phyloP scores from a whole-genome alignment of 1,284 basidiomycete genomes.

The Ceratobasidium theobromae region DNA sequence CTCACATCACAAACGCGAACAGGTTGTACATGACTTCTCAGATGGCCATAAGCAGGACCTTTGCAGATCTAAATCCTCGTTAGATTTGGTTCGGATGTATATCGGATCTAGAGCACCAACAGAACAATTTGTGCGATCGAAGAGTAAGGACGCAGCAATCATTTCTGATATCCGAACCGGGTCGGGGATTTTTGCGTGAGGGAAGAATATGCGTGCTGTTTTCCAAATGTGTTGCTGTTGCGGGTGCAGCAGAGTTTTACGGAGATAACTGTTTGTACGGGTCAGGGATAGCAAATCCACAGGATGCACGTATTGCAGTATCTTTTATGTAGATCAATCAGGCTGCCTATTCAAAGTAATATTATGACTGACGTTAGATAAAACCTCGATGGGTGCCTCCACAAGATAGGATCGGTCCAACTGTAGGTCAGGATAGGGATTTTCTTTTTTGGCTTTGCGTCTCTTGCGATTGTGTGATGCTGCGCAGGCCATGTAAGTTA shows the following conservation, averaged over 20 bases:
- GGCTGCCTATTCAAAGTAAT: not conserved
- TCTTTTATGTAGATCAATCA: not conserved
- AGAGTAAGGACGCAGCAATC: not conserved
- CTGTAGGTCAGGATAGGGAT: slow-evolving; percentile 18
- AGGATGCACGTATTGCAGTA: slow-evolving; percentile 14
- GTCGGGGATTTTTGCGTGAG: slow-evolving; percentile 16
- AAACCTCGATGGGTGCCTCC: slow-evolving; percentile 8
- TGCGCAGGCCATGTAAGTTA: no score
- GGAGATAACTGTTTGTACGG: not conserved
- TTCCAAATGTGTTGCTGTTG: slow-evolving; percentile 21
- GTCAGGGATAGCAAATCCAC: slow-evolving; percentile 3
- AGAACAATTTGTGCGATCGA: slow-evolving; percentile 6
- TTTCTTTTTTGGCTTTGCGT: slow-evolving; percentile 1
- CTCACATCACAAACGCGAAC: slow-evolving; percentile 11
- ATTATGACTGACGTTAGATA: slow-evolving; percentile 7
- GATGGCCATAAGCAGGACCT: not conserved
- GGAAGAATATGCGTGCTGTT: slow-evolving; percentile 6
- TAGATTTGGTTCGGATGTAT: not conserved
- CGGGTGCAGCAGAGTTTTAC: not conserved
- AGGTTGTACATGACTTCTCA: not conserved
- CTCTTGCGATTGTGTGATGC: not conserved
- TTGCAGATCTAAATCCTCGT: slow-evolving; percentile 9
- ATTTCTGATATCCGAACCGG: slow-evolving; percentile 26
- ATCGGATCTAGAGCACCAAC: not conserved
- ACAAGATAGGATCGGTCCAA: slow-evolving; percentile 6